A percentile compares a stretch with the other conserved stretches of the same genome.
Evolutionary conservation across 768 basidiomycete genomes (phyloP).

Genomic region (Rhizopogon roseolus): DNA sequence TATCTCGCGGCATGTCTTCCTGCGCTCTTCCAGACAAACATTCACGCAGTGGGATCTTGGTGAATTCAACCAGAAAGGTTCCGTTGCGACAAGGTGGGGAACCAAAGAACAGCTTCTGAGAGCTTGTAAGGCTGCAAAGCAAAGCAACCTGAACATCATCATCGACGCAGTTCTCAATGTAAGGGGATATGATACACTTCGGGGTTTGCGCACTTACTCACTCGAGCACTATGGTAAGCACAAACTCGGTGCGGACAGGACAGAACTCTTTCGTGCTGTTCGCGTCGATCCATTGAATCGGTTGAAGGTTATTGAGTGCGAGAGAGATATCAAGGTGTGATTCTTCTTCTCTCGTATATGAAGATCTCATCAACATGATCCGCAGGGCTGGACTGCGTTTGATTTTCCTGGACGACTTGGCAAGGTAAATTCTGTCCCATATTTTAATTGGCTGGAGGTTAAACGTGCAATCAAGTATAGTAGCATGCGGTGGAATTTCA

Average conservation of each 20-base stretch:
- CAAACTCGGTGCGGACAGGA: constrained; percentile 79
- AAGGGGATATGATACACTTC: constrained; percentile 11
- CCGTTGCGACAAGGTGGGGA: constrained; percentile 78
- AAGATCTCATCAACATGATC: constrained; percentile 2
- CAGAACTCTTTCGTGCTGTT: constrained; percentile 64
- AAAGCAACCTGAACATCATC: constrained; percentile 67
- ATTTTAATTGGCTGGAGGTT: neutral
- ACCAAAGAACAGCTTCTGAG: constrained; percentile 71
- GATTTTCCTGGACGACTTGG: constrained; percentile 73
- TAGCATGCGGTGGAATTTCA: constrained; percentile 63
- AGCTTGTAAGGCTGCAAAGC: constrained; percentile 64
- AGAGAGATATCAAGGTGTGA: constrained; percentile 63
- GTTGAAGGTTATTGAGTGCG: constrained; percentile 50
- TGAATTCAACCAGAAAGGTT: constrained; percentile 76
- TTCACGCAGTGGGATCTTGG: constrained; percentile 75
- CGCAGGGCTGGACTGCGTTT: constrained; percentile 81
- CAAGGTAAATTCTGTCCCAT: constrained; percentile 43
- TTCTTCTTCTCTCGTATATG: neutral
- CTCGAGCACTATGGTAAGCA: constrained; percentile 40
- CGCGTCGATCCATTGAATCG: constrained; percentile 70
- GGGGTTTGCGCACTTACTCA: constrained; percentile 5
- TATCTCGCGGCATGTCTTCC: neutral
- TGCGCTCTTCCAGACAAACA: neutral
- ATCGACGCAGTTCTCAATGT: constrained; percentile 92
- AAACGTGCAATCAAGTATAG: constrained; percentile 51